These are phyloP conservation scores for Cystobasidiaceae sp. DNA, from an alignment of 1,284 basidiomycete species.

Conservation along the genomic window DNA sequence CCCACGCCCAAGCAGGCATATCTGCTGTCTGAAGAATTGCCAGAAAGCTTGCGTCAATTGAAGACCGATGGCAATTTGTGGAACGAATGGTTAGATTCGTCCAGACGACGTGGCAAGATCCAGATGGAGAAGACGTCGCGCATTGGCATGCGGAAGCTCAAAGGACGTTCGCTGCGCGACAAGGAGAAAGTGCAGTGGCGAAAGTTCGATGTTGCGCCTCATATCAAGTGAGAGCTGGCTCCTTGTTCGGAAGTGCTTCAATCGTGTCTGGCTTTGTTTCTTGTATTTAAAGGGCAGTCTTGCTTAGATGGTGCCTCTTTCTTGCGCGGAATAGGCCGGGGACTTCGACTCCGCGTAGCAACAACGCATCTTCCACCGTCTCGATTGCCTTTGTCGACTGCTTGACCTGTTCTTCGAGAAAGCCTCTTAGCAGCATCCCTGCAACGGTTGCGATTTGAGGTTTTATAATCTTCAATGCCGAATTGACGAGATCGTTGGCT, in stretches of 20 bases:
- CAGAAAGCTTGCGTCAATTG: conserved; percentile 74
- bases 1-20: conserved; percentile 67
- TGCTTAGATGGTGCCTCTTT: not conserved
- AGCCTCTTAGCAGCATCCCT: conserved; percentile 10
- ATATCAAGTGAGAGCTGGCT: no score
- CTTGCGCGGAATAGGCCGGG: conserved; percentile 19
- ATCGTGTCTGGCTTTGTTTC: not conserved
- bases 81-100: conserved; percentile 40
- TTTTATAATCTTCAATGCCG: conserved; percentile 19
- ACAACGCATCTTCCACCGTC: conserved; percentile 20
- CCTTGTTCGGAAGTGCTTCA: not conserved
- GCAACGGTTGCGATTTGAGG: conserved; percentile 23
- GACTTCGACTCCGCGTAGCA: conserved; percentile 21
- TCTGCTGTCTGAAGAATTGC: conserved; percentile 85
- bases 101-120: conserved; percentile 39
- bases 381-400: conserved; percentile 15
- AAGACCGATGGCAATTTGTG: conserved; percentile 53
- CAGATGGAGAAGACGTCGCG: conserved; percentile 36
- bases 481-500: conserved; percentile 24
- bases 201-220: conserved; percentile 20
- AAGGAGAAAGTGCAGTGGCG: conserved; percentile 27
- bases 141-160: conserved; percentile 23
- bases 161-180: conserved; percentile 9
- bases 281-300: not conserved
- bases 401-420: conserved; percentile 16